phyloP scores from a whole-genome alignment of 2,329 filamentous ascomycete species.

The Aspergillus sp. region DNA sequence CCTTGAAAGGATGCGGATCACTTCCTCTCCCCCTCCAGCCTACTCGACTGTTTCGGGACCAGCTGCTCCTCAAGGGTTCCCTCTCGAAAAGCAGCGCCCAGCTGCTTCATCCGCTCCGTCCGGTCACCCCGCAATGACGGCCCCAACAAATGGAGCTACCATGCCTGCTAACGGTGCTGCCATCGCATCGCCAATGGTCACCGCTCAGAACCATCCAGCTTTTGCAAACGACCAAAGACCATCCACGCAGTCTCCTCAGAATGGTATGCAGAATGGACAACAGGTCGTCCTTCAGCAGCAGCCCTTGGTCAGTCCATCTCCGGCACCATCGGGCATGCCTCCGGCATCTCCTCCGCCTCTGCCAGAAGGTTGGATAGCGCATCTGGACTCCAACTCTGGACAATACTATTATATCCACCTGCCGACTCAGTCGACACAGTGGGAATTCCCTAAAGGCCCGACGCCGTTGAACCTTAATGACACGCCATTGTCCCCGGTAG shows the following conservation, averaged over 20 bases:
- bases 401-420: conserved; percentile 99
- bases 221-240: conserved; percentile 74
- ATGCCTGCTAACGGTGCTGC: conserved; percentile 11
- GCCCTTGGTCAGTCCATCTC: conserved; percentile 22
- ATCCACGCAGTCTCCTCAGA: conserved; percentile 34
- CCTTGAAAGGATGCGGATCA: conserved; percentile 71
- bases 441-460: conserved; percentile 96
- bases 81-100: conserved; percentile 67
- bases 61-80: conserved; percentile 53
- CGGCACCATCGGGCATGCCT: conserved; percentile 43
- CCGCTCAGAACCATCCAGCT: conserved; percentile 64
- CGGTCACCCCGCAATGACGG: conserved; percentile 21
- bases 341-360: conserved; percentile 84
- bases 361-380: conserved; percentile 96
- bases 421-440: conserved; percentile 90
- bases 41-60: conserved; percentile 68
- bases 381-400: conserved; percentile 88
- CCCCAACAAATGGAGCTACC: conserved; percentile 11
- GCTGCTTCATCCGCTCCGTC: conserved; percentile 16
- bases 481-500: conserved; percentile 73
- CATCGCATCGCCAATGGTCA: conserved; percentile 23
- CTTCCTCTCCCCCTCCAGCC: conserved; percentile 84
- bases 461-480: conserved; percentile 81
- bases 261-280: conserved; percentile 24
- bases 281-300: conserved; percentile 19